These are phyloP conservation scores for Xerocomus spinulosus DNA, from an alignment of 768 basidiomycete genomes.

Conservation along the genomic window DNA sequence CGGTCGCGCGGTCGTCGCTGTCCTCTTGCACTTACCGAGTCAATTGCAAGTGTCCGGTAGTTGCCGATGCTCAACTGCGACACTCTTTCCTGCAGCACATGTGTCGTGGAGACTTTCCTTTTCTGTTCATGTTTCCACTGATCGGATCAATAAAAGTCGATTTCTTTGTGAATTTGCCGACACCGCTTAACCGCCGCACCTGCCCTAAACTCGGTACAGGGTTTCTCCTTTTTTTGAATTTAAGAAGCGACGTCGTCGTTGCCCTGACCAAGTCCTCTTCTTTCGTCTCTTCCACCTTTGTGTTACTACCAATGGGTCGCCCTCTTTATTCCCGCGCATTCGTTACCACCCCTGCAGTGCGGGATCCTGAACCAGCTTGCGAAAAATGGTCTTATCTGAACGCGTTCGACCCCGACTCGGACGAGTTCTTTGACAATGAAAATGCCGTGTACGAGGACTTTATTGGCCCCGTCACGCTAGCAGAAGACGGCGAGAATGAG, in stretches of 20 bases:
- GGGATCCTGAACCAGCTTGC: conserved; percentile 43
- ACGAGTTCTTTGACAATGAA: conserved; percentile 63
- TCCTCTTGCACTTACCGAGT: no score
- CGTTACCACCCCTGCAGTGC: conserved; percentile 35
- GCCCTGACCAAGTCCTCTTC: no score
- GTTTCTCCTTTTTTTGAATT: conserved; percentile 5
- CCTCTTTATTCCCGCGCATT: conserved; percentile 52
- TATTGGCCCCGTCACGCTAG: conserved; percentile 37
- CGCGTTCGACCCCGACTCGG: conserved; percentile 76
- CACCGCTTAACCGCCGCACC: conserved; percentile 30
- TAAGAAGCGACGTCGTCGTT: conserved; percentile 14
- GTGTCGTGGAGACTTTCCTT: no score
- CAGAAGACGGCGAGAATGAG: conserved; percentile 17
- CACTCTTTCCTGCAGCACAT: no score
- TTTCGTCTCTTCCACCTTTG: conserved; percentile 14
- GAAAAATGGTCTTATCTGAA: conserved; percentile 63
- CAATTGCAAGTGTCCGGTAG: no score
- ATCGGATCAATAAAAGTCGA: no score
- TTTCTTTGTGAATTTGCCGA: no score
- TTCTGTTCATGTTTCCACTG: not conserved
- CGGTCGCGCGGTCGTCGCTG: no score
- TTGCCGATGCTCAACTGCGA: no score
- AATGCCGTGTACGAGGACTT: conserved; percentile 63
- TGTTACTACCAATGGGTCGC: conserved; percentile 55
- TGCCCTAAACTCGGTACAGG: conserved; percentile 28